Conservation (phyloP, 768 basidiomycete genomes). For the Pisolithus tinctorius region DNA sequence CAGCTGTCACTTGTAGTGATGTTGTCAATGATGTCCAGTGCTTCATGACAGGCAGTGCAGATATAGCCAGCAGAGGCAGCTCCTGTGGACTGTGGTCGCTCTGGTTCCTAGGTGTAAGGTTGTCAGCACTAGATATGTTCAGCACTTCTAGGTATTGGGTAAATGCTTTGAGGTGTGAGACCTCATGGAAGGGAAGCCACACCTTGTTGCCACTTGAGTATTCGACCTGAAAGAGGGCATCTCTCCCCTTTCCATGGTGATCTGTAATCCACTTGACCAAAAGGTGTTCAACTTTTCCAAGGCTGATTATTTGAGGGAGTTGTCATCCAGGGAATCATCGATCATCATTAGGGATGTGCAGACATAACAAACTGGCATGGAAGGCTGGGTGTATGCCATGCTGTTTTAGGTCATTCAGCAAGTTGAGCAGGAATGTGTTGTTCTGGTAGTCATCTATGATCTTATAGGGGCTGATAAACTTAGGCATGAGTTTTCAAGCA, state of each 20-base stretch:
- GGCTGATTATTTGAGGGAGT: background rate
- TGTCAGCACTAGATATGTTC: too few relatives aligned
- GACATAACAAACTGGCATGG: too few relatives aligned
- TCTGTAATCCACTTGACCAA: constrained; percentile 1
- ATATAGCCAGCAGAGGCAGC: too few relatives aligned
- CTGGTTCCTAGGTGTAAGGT: background rate
- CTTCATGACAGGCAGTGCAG: background rate
- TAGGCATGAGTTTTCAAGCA: constrained; percentile 25
- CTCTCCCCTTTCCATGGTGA: constrained; percentile 13
- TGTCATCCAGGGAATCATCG: too few relatives aligned
- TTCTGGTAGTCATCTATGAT: constrained; percentile 10
- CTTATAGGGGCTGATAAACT: constrained; percentile 29
- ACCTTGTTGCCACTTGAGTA: constrained; percentile 16
- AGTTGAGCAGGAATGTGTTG: too few relatives aligned
- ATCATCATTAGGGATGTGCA: too few relatives aligned
- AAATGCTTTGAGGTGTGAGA: too few relatives aligned
- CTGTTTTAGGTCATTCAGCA: too few relatives aligned
- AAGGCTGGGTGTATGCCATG: too few relatives aligned
- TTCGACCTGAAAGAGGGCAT: constrained; percentile 24
- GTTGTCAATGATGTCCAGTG: too few relatives aligned
- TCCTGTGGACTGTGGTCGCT: background rate
- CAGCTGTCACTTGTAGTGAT: too few relatives aligned
- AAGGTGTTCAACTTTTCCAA: background rate
- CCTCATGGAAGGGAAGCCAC: too few relatives aligned
- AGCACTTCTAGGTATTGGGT: constrained; percentile 15